Conservation (phyloP, 352 stramenopile genomes). For the Blastocystis sp. region DNA sequence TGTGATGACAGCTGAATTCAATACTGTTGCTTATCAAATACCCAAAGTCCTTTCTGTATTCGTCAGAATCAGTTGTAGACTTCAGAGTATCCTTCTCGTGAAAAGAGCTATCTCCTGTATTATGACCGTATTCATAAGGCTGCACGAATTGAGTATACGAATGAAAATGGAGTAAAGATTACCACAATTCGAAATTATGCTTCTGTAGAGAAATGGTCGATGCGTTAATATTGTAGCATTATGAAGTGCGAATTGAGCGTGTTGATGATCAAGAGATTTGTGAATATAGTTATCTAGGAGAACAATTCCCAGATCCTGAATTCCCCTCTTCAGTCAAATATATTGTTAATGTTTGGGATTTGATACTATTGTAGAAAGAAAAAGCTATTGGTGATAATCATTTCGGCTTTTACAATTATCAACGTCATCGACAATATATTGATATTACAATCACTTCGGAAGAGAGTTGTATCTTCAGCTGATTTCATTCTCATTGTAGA, state of each 20-base stretch:
- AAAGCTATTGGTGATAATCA: neutral
- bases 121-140: constrained; percentile 5
- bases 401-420: neutral
- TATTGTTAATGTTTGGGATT: neutral
- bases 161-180: neutral
- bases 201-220: neutral
- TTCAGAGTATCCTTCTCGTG: constrained; percentile 20
- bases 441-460: neutral
- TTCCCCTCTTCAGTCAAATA: neutral
- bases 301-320: constrained; percentile 2
- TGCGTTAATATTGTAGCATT: neutral
- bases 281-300: constrained; percentile 55
- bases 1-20: neutral
- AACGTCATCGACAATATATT: constrained; percentile 30
- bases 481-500: neutral
- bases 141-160: neutral
- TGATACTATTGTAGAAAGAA: neutral
- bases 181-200: constrained; percentile 21
- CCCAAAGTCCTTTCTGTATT: neutral
- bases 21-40: constrained; percentile 20
- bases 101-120: constrained; percentile 2
- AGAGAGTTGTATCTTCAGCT: neutral
- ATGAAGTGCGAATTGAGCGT: constrained; percentile 39
- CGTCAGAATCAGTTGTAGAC: neutral
- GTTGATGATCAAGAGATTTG: constrained; percentile 1